A percentile compares a stretch with the other conserved stretches of the same genome.
phyloP scores from a whole-genome alignment of 192 early-diverging fungal species.

The Backusella luteola region DNA sequence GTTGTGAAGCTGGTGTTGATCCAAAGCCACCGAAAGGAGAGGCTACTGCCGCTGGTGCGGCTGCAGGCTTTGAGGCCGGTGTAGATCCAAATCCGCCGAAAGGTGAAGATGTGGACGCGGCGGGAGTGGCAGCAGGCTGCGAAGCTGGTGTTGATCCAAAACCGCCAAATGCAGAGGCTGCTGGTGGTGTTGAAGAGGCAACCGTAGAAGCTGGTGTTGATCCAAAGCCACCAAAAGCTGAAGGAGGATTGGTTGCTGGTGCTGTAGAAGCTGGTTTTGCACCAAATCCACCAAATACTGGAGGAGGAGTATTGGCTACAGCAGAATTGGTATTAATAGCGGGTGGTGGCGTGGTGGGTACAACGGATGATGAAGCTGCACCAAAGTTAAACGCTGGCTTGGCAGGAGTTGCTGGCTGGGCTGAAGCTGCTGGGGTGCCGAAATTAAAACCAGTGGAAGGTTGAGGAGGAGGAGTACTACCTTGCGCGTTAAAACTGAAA shows the following conservation, averaged over 20 bases:
- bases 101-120: background rate
- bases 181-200: background rate
- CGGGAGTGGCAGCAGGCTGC: background rate
- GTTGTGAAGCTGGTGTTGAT: background rate
- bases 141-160: background rate
- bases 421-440: background rate
- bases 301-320: background rate
- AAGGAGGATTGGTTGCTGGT: conserved; percentile 1
- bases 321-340: background rate
- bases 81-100: background rate
- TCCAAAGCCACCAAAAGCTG: background rate
- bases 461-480: background rate
- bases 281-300: background rate
- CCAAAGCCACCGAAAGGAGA: background rate
- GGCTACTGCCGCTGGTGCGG: background rate
- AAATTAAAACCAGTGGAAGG: background rate
- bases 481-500: background rate
- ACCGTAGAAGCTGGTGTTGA: background rate
- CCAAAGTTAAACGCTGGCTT: background rate
- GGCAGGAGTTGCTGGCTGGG: background rate
- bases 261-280: background rate
- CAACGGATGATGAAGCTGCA: background rate
- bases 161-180: background rate
- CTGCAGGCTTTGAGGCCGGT: background rate
- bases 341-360: background rate